Evolutionary conservation across 305 asterid genomes (phyloP), one percentile per base, ranked within the genome.

Genomic region (Fraxinus floribunda): DNA sequence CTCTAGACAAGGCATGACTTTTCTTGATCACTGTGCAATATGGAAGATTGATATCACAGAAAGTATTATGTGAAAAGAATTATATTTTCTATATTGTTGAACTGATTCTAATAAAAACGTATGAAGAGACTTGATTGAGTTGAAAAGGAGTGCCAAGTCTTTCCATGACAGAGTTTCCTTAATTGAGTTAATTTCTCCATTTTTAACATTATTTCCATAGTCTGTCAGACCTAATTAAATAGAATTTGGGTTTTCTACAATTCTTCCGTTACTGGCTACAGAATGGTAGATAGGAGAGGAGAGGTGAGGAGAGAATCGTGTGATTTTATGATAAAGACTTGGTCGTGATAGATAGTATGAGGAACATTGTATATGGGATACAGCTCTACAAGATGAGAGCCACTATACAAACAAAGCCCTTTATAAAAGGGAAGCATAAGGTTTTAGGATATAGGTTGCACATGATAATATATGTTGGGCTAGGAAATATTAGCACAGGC

Each of bases 21-120:
- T 62, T 49, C 79, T 83, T 34, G 32, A 29, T 52, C 36, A 78
- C 70, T 29, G 16, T 36, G 79, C 82, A 83, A 24, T 22, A 7
- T 70, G 73, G 60, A 74, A 38, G 75, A 35, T 60, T 41, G 55
- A 36, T 62, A 66, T 52, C 24, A 8, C 35, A 39, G 26, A 62
- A 26, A 22, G 24, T 71, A 44, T 60, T 62, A 22, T 74, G 80
- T 22, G 52, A 66, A 75, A 71, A 22, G 78, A 41, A 20, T 41
- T 62, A 20, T 29, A 36, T 18, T 49, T 81, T 80, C 10, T 1
- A 15, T 22, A 15, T 20, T 44, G 76, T 76, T 30, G 15, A 66
- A 30, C 72, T 26, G 36, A 11, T 81, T 62, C 76, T 60, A 24
- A 8, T 6, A 36, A 38, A 62, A 66, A 70, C 20, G 24, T 41